Percentiles rank a stretch among this genome's conserved stretches.
phyloP scores from a whole-genome alignment of 164 flowering plant species.

The Taxillus chinensis region DNA sequence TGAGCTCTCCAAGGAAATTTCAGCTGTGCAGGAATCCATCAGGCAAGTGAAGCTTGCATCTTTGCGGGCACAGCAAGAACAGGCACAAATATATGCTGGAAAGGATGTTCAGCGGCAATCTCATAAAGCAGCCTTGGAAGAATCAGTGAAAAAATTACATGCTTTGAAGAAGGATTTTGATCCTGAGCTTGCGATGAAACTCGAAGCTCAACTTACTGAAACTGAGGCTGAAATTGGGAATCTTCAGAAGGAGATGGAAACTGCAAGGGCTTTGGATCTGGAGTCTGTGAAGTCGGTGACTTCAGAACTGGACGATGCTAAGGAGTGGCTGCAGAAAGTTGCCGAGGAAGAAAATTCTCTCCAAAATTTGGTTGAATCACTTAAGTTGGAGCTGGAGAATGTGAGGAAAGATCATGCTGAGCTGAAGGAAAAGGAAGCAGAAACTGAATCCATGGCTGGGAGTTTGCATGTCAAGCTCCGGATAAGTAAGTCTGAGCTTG shows the following conservation, averaged over 20 bases:
- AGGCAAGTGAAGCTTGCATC: conserved; percentile 57
- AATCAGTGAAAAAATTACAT: conserved; percentile 42
- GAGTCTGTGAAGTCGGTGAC: conserved; percentile 55
- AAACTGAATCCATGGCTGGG: conserved; percentile 65
- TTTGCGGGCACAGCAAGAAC: conserved; percentile 52
- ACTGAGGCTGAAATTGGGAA: conserved; percentile 35
- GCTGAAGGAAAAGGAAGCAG: conserved; percentile 72
- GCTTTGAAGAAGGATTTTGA: conserved; percentile 45
- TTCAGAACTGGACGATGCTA: conserved; percentile 70
- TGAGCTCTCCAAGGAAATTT: conserved; percentile 65
- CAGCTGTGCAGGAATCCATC: conserved; percentile 41
- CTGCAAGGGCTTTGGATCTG: conserved; percentile 51
- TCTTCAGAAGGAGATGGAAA: conserved; percentile 47
- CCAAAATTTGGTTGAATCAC: conserved; percentile 48
- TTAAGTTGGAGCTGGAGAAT: conserved; percentile 61
- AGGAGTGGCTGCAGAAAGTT: conserved; percentile 59
- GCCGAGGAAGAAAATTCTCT: conserved; percentile 70
- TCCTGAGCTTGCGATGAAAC: conserved; percentile 35
- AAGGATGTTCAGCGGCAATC: conserved; percentile 49
- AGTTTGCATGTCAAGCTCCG: conserved; percentile 64
- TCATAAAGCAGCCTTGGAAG: conserved; percentile 45
- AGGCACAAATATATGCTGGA: conserved; percentile 40
- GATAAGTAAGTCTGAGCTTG: conserved; percentile 63
- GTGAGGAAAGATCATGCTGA: conserved; percentile 67
- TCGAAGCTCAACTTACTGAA: conserved; percentile 46